Percentiles rank a stretch among this genome's conserved stretches.
Evolutionary conservation across 2,329 filamentous ascomycete species (phyloP).

Genomic region (Lachnellula cervina): DNA sequence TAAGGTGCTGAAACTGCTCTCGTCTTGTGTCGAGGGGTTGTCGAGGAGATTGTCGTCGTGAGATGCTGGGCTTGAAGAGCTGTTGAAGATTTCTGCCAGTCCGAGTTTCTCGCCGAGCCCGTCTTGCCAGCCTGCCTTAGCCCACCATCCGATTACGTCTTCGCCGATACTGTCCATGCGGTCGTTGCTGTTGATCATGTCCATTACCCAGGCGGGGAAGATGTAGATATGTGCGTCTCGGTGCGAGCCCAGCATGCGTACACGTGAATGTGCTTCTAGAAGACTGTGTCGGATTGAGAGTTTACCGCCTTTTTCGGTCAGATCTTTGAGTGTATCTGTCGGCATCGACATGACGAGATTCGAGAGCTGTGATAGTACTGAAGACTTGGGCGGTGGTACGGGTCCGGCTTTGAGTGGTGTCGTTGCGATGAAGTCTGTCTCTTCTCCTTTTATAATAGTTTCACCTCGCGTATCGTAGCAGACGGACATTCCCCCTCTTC

Average conservation of each 20-base stretch:
- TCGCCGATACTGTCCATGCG: slow-evolving; percentile 84
- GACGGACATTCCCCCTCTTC: slow-evolving; percentile 77
- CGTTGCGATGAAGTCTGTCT: slow-evolving; percentile 87
- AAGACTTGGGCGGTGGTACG: slow-evolving; percentile 56
- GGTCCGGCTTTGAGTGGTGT: slow-evolving; percentile 57
- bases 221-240: slow-evolving; percentile 94
- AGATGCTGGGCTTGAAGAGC: slow-evolving; percentile 34
- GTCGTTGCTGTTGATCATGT: slow-evolving; percentile 75
- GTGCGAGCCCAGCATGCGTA: slow-evolving; percentile 78
- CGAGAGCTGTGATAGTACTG: slow-evolving; percentile 64
- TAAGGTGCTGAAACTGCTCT: slow-evolving; percentile 25
- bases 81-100: slow-evolving; percentile 60
- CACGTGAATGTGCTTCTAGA: slow-evolving; percentile 65
- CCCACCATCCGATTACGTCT: slow-evolving; percentile 92
- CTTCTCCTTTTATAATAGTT: slow-evolving; percentile 77
- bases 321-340: slow-evolving; percentile 82
- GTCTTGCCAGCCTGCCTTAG: slow-evolving; percentile 86
- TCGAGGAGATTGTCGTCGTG: slow-evolving; percentile 31
- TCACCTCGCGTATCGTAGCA: slow-evolving; percentile 86
- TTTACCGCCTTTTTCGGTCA: slow-evolving; percentile 68
- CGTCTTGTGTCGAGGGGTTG: slow-evolving; percentile 25
- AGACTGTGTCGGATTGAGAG: slow-evolving; percentile 73
- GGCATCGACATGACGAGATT: slow-evolving; percentile 82
- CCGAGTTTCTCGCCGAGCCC: slow-evolving; percentile 75
- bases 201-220: slow-evolving; percentile 85